These are phyloP conservation scores for Kuraishia molischiana DNA, from an alignment of 805 yeast species.

Conservation along the genomic window DNA sequence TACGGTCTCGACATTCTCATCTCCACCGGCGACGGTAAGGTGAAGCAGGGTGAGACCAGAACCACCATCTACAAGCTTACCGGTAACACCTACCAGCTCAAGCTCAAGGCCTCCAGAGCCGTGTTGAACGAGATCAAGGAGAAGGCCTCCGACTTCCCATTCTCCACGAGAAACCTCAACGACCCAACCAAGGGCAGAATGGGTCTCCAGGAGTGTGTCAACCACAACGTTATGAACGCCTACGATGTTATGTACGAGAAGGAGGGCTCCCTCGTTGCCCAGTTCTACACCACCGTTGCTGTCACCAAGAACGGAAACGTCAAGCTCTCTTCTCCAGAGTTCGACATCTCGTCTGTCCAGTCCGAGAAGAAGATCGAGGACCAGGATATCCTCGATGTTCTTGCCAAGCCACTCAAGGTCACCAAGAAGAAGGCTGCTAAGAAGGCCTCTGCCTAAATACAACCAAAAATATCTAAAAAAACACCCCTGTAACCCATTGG, in stretches of 20 bases:
- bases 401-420: conserved; percentile 42
- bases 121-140: conserved; percentile 59
- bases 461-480: background rate
- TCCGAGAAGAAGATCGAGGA: conserved; percentile 47
- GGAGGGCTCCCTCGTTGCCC: conserved; percentile 58
- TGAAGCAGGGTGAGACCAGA: conserved; percentile 38
- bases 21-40: conserved; percentile 58
- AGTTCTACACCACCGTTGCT: conserved; percentile 67
- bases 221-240: conserved; percentile 56
- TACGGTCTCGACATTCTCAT: conserved; percentile 67
- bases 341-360: conserved; percentile 37
- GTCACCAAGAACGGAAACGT: conserved; percentile 65
- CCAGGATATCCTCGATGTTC: conserved; percentile 34
- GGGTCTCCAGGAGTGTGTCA: conserved; percentile 64
- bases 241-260: conserved; percentile 63
- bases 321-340: conserved; percentile 48
- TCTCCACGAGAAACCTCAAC: conserved; percentile 51
- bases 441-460: conserved; percentile 12
- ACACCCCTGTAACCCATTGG: background rate
- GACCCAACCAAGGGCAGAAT: conserved; percentile 66
- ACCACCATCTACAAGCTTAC: conserved; percentile 68
- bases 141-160: conserved; percentile 61
- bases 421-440: conserved; percentile 32
- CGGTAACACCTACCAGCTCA: conserved; percentile 57
- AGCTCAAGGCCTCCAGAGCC: conserved; percentile 60